Evolutionary conservation across 2,329 filamentous ascomycete species (phyloP).

Genomic region (Beauveria australis): DNA sequence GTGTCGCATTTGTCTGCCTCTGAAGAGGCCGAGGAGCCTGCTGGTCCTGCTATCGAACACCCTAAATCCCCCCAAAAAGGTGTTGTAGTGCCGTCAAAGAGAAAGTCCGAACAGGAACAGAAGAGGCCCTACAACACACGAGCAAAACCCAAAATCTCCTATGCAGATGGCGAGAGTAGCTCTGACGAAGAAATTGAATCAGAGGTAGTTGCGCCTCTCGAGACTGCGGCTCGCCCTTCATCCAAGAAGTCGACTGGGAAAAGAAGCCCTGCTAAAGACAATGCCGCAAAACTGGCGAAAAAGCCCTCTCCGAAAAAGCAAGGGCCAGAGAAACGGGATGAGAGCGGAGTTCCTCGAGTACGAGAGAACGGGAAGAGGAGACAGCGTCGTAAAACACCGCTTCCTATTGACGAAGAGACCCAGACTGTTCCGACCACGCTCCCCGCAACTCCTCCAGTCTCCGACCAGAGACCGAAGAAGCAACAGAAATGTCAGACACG

Average conservation of each 20-base stretch:
- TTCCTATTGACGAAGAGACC: constrained; percentile 25
- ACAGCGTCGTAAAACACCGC: constrained; percentile 26
- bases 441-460: not conserved
- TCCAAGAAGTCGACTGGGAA: not conserved
- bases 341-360: not conserved
- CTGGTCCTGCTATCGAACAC: not conserved
- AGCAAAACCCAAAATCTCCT: not conserved
- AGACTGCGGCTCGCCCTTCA: not conserved
- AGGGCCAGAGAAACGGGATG: not conserved
- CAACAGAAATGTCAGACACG: not conserved
- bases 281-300: not conserved
- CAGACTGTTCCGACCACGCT: constrained; percentile 17
- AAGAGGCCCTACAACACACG: constrained; percentile 1
- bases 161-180: not conserved
- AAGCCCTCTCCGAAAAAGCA: not conserved
- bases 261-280: not conserved
- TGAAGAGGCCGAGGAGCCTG: not conserved
- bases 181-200: not conserved
- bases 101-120: not conserved
- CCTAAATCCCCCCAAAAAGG: not conserved
- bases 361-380: constrained; percentile 18
- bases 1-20: not conserved
- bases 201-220: not conserved
- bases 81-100: not conserved
- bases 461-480: not conserved